A percentile compares a stretch with the other conserved stretches of the same genome.
These are phyloP conservation scores for Thalassiosira mediterranea DNA, from an alignment of 352 stramenopile genomes.

Conservation along the genomic window DNA sequence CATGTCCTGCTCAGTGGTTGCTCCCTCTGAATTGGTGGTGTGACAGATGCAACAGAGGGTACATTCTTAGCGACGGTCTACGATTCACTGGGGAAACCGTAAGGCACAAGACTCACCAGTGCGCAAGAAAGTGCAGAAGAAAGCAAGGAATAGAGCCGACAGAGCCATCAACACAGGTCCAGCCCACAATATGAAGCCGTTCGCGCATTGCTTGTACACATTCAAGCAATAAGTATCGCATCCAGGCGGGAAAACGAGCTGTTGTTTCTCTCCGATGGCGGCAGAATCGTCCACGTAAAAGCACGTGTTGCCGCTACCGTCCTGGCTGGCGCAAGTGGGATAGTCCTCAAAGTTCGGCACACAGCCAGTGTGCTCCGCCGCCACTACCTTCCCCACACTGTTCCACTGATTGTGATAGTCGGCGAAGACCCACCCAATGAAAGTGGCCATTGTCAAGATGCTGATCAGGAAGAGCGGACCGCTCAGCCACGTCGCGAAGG, in stretches of 20 bases:
- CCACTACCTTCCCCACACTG: slow-evolving; percentile 25
- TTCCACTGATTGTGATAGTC: slow-evolving; percentile 43
- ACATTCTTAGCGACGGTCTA: too few relatives aligned
- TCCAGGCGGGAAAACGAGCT: slow-evolving; percentile 40
- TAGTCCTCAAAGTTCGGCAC: slow-evolving; percentile 44
- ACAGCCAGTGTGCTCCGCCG: slow-evolving; percentile 51
- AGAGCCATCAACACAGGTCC: slow-evolving; percentile 56
- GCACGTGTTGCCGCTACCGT: slow-evolving; percentile 40
- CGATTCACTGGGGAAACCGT: background rate
- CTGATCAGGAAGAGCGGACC: slow-evolving; percentile 53
- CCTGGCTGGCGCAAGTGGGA: slow-evolving; percentile 43
- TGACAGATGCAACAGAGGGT: too few relatives aligned
- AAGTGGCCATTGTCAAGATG: slow-evolving; percentile 28
- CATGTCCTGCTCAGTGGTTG: slow-evolving; percentile 51
- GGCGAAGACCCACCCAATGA: slow-evolving; percentile 50
- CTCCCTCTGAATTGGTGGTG: too few relatives aligned
- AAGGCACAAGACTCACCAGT: slow-evolving; percentile 15
- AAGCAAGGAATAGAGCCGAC: slow-evolving; percentile 55
- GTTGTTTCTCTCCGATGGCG: slow-evolving; percentile 7
- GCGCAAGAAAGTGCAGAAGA: slow-evolving; percentile 66
- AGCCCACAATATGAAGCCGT: slow-evolving; percentile 63
- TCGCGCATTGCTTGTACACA: slow-evolving; percentile 57
- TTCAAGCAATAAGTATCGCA: slow-evolving; percentile 38
- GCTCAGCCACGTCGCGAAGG: slow-evolving; percentile 54
- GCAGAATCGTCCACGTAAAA: slow-evolving; percentile 38